Base-by-base conservation (phyloP, 352 stramenopile species). In the Globisporangium abappressorium region DNA sequence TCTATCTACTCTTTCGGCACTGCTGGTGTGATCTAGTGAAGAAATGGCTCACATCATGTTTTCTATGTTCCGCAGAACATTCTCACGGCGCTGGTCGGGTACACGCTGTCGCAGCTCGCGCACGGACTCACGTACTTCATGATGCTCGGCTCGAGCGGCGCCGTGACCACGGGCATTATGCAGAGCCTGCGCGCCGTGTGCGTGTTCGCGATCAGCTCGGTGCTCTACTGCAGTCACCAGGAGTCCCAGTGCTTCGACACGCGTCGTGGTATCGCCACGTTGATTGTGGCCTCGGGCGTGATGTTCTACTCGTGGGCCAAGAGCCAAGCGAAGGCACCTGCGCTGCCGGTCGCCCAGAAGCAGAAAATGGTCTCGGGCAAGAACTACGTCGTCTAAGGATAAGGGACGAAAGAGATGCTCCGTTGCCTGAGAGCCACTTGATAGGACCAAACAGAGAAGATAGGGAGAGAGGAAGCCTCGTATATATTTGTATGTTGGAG, bases 271-370 rank as follows among this genome's bases (percentile, higher is more conserved):
- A 76, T 95, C 36, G 83, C 88, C 9, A 94, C 88, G n/a, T 67
- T 93, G 2, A 82, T 94, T 26, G 88, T 95, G 43, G 77, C 92
- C 36, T 85, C 80, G 26, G 87, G 87, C 22, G 87, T 95, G 65
- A 86, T 95, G 75, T 91, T 90, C 51, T 95, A 95, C 74, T 95
- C 87, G 62, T 95, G 81, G 83, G 85, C 87, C 8, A 95, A 95
- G 70, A 90, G 80, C 55, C 79, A 85, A 58, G 69, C 79, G 49
- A 85, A 78, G 69, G 38, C 63, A 57, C 43, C 70, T 64, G n/a
- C 66, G 58, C 53, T 77, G 58, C 15, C 30, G 33, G 28, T 24
- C 65, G 49, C 49, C 24, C 49, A 73, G 57, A 65, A 69, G 53
- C 60, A 62, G 14, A 86, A 82, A 70, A 81, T 89, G 57, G 68